Evolutionary conservation across 2,329 filamentous ascomycete species (phyloP).

Genomic region (Colletotrichum lentis): DNA sequence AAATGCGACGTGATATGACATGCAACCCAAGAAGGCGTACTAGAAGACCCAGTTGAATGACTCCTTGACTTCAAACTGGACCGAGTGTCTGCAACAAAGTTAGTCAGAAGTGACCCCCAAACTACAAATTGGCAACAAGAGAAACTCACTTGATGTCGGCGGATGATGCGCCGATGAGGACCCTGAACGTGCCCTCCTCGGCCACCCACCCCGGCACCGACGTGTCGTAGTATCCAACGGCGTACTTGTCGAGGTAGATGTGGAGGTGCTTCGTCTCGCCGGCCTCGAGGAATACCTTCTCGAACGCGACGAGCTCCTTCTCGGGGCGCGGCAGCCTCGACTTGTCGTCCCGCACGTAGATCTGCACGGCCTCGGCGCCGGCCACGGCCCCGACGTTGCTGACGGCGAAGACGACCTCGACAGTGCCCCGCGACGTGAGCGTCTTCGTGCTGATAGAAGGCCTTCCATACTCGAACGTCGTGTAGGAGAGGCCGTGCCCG

Average conservation of each 20-base stretch:
- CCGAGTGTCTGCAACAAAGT: conserved; percentile 42
- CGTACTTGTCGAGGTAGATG: conserved; percentile 58
- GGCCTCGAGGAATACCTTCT: conserved; percentile 67
- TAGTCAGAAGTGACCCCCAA: conserved; percentile 2
- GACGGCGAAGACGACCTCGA: conserved; percentile 58
- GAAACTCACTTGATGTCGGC: conserved; percentile 59
- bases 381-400: conserved; percentile 64
- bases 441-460: conserved; percentile 58
- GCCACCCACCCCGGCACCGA: conserved; percentile 68
- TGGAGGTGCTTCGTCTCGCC: conserved; percentile 63
- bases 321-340: conserved; percentile 70
- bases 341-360: conserved; percentile 71
- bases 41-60: conserved; percentile 73
- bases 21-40: neutral
- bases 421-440: conserved; percentile 50
- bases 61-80: conserved; percentile 66
- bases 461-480: conserved; percentile 70
- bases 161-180: conserved; percentile 69
- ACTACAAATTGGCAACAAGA: neutral
- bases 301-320: conserved; percentile 76
- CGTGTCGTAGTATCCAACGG: conserved; percentile 70
- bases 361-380: conserved; percentile 72
- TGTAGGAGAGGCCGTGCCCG: conserved; percentile 78
- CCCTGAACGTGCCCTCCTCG: conserved; percentile 69
- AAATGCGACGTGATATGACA: neutral